phyloP scores from a whole-genome alignment of 495 filamentous ascomycete genomes.

The Podospora didyma region DNA sequence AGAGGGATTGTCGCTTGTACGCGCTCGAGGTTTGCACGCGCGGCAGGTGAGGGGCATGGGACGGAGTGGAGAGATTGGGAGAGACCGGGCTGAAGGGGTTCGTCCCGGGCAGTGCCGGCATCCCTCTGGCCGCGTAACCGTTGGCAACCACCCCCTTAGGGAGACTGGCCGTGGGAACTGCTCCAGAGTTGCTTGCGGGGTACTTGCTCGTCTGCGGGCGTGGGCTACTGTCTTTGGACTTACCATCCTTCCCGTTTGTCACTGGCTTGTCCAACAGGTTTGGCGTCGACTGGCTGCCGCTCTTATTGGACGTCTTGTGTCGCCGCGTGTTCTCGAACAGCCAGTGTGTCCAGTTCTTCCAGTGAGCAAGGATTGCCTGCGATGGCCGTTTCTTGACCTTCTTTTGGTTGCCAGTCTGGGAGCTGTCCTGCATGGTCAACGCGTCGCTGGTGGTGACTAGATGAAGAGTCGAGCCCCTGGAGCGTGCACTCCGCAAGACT shows the following conservation, averaged over 20 bases:
- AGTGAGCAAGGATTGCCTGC: slow-evolving; percentile 56
- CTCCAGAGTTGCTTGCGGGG: slow-evolving; percentile 23
- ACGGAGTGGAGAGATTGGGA: slow-evolving; percentile 28
- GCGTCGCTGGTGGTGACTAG: slow-evolving; percentile 61
- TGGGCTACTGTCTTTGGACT: slow-evolving; percentile 45
- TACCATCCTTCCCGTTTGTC: slow-evolving; percentile 37
- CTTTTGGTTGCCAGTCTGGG: slow-evolving; percentile 26
- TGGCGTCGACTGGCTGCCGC: slow-evolving; percentile 52
- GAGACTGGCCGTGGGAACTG: slow-evolving; percentile 23
- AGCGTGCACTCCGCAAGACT: slow-evolving; percentile 54
- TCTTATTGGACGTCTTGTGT: slow-evolving; percentile 36
- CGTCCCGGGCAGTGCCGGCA: slow-evolving; percentile 1
- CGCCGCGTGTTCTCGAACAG: slow-evolving; percentile 46
- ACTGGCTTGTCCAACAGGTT: slow-evolving; percentile 41
- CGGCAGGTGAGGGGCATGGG: slow-evolving; percentile 40
- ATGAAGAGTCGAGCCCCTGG: slow-evolving; percentile 74
- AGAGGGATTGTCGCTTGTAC: slow-evolving; percentile 78
- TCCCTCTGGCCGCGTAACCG: slow-evolving; percentile 22
- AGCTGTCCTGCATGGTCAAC: slow-evolving; percentile 22
- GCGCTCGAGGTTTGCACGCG: slow-evolving; percentile 49
- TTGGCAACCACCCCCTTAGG: slow-evolving; percentile 36
- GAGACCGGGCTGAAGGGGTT: slow-evolving; percentile 14
- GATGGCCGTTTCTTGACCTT: slow-evolving; percentile 46
- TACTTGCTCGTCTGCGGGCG: slow-evolving; percentile 54
- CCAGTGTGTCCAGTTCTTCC: slow-evolving; percentile 65